These are phyloP conservation scores for Penicillium sp. DNA, from an alignment of 2,329 filamentous ascomycete genomes.

Conservation along the genomic window DNA sequence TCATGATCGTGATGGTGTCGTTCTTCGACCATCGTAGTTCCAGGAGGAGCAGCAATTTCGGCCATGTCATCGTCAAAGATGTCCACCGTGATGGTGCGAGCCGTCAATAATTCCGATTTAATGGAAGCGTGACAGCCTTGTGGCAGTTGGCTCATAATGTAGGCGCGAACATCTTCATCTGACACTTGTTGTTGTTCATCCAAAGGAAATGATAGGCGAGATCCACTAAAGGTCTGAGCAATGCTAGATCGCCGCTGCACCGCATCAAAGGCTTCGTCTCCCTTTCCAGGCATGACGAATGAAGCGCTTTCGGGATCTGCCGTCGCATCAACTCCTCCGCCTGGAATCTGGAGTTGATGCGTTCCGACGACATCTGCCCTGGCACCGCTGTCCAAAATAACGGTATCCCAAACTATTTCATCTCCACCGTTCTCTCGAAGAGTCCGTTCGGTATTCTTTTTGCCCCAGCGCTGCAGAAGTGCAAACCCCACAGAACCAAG, in stretches of 20 bases:
- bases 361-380: conserved; percentile 49
- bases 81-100: conserved; percentile 49
- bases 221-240: conserved; percentile 22
- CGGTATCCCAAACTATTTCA: conserved; percentile 48
- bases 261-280: conserved; percentile 40
- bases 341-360: conserved; percentile 33
- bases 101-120: conserved; percentile 42
- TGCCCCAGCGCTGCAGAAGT: conserved; percentile 48
- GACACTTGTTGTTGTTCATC: conserved; percentile 40
- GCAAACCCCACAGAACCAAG: conserved; percentile 47
- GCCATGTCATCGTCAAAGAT: conserved; percentile 44
- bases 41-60: conserved; percentile 46
- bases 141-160: conserved; percentile 47
- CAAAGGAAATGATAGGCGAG: conserved; percentile 33
- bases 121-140: conserved; percentile 44
- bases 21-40: conserved; percentile 47
- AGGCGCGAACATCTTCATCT: conserved; percentile 49
- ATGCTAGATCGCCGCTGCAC: conserved; percentile 34
- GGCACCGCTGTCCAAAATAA: conserved; percentile 47
- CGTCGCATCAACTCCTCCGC: conserved; percentile 45
- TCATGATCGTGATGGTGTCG: conserved; percentile 50
- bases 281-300: conserved; percentile 39
- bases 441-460: conserved; percentile 43
- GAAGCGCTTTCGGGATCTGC: conserved; percentile 54
- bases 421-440: conserved; percentile 43